phyloP scores from a whole-genome alignment of 2,329 filamentous ascomycete genomes.

The Neofusicoccum parvum region DNA sequence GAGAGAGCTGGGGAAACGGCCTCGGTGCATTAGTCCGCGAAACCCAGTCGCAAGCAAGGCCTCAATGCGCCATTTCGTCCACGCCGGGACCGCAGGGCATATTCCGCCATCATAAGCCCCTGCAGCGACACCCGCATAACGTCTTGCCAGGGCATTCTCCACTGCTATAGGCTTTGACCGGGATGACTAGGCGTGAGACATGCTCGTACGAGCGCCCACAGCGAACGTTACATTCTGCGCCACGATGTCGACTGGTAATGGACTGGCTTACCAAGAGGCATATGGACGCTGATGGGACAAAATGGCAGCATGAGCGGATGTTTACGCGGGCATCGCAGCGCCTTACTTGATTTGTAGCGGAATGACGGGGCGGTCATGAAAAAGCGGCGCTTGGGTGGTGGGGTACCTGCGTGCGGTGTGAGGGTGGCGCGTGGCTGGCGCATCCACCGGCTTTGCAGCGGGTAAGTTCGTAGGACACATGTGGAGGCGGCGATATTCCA shows the following conservation, averaged over 20 bases:
- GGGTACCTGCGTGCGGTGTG: constrained; percentile 12
- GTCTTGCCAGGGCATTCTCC: background rate
- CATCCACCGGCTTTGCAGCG: constrained; percentile 3
- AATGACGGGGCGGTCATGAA: background rate
- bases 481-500: constrained; percentile 14
- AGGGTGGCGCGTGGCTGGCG: constrained; percentile 9
- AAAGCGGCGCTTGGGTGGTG: background rate
- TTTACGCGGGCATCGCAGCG: background rate
- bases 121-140: background rate
- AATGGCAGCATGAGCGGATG: background rate
- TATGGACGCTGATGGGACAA: background rate
- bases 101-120: background rate
- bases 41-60: background rate
- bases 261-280: too few relatives aligned
- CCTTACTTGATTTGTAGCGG: background rate
- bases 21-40: constrained; percentile 14
- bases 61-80: background rate
- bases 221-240: too few relatives aligned
- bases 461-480: background rate
- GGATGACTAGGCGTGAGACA: background rate
- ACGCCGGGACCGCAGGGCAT: background rate
- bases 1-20: constrained; percentile 14
- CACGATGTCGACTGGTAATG: too few relatives aligned
- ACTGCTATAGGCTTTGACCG: background rate
- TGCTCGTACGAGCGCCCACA: background rate